A percentile compares a stretch with the other conserved stretches of the same genome.
These are phyloP conservation scores for Rhizoctonia solani DNA, from an alignment of 1,284 basidiomycete species.

Conservation along the genomic window DNA sequence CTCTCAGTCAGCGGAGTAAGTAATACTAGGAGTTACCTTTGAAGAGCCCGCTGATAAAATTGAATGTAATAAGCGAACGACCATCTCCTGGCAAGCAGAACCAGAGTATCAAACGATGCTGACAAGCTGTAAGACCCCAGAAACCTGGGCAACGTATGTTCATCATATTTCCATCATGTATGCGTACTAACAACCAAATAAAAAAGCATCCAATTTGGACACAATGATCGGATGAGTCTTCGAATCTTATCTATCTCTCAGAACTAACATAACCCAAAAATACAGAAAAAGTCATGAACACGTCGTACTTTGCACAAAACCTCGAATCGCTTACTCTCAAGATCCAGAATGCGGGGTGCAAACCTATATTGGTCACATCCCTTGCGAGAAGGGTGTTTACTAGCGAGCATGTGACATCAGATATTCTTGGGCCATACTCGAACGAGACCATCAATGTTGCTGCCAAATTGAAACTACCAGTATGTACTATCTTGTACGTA, in stretches of 20 bases:
- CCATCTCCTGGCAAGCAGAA: constrained; percentile 13
- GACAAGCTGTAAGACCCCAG: constrained; percentile 26
- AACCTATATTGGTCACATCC: constrained; percentile 28
- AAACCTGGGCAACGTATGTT: constrained; percentile 28
- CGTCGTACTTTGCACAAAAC: constrained; percentile 23
- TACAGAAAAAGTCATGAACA: constrained; percentile 33
- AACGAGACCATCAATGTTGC: constrained; percentile 31
- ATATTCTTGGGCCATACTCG: constrained; percentile 28
- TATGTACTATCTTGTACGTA: not conserved
- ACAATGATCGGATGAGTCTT: constrained; percentile 16
- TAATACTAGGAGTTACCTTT: not conserved
- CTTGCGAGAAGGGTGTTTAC: constrained; percentile 19
- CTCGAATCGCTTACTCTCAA: constrained; percentile 18
- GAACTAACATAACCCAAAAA: not conserved
- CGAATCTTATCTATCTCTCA: not conserved
- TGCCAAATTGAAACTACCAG: constrained; percentile 15
- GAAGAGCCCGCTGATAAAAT: too few relatives aligned
- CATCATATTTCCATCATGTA: not conserved
- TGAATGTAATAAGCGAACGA: too few relatives aligned
- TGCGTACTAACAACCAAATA: not conserved
- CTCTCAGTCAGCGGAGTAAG: constrained; percentile 24
- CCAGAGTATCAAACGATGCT: constrained; percentile 31
- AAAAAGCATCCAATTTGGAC: constrained; percentile 28
- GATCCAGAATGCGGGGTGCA: constrained; percentile 19
- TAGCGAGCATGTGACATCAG: constrained; percentile 21